These are phyloP conservation scores for Crithidia mellificae DNA, from an alignment of 208 protist species.

Conservation along the genomic window DNA sequence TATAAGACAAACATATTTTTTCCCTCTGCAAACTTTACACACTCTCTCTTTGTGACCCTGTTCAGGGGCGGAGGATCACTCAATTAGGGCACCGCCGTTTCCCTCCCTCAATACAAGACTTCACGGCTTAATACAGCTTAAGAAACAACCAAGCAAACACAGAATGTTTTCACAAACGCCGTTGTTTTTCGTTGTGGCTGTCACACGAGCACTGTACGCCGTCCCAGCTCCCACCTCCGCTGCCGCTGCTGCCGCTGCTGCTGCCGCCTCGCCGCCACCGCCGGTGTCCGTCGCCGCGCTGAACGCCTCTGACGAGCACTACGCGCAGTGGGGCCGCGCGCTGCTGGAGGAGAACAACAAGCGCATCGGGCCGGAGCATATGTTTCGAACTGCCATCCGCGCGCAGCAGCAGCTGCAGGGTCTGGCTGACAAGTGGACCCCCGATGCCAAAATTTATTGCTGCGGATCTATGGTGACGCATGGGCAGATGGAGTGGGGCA, in stretches of 20 bases:
- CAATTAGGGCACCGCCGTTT: too few species aligned
- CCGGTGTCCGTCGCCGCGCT: constrained; percentile 28
- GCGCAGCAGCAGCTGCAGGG: constrained; percentile 84
- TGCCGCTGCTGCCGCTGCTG: neutral
- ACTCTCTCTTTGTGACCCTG: too few species aligned
- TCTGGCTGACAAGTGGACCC: constrained; percentile 87
- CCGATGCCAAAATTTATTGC: constrained; percentile 90
- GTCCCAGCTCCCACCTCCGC: neutral
- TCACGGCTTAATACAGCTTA: neutral
- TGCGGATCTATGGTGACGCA: constrained; percentile 87
- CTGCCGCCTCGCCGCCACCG: neutral
- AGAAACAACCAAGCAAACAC: too few species aligned
- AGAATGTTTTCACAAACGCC: constrained; percentile 16
- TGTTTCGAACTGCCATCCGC: constrained; percentile 81
- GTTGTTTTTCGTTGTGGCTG: constrained; percentile 17
- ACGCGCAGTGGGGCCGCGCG: constrained; percentile 71
- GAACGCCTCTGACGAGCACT: constrained; percentile 67
- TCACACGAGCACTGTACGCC: constrained; percentile 9
- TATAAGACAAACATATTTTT: too few species aligned
- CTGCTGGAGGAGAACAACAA: constrained; percentile 80
- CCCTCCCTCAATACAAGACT: neutral
- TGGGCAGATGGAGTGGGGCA: constrained; percentile 92
- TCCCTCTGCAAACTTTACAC: too few species aligned
- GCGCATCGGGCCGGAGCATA: constrained; percentile 81
- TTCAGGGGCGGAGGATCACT: too few species aligned